Base-by-base conservation (phyloP, 2,329 filamentous ascomycete species). In the Phyllosticta citrichinensis region DNA sequence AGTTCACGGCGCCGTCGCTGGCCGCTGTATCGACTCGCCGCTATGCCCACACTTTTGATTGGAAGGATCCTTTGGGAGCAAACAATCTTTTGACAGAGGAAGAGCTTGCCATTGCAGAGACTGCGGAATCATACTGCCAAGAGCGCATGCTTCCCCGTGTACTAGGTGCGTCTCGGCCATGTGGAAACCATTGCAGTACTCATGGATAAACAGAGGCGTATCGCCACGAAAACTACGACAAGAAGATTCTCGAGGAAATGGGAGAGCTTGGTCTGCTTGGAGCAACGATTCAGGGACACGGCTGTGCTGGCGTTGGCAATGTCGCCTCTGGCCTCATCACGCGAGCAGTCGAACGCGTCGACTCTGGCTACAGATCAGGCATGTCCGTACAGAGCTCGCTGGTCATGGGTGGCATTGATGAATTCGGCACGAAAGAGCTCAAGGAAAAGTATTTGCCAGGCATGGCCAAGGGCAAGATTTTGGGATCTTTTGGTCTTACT, bases 301-400 rank as follows among this genome's bases (percentile, higher is more conserved):
- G 85, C 30, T 96, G 92, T 73, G 91, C 91, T 4, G 91, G 91
- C 59, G 88, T 89, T 25, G 93, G 89, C 65, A 92, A 87, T 59
- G 90, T 96, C 54, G 91, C 91, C 9, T 88, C 87, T n/a, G 91
- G 91, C 22, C 78, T 96, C 65, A 96, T 96, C 73, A 95, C 90
- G 20, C 85, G 91, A 70, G 91, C 92, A 65, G 90, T 96, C 19
- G 91, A 96, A 76, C 84, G 91, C 62, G 89, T 96, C 27, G 91
- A 96, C 72, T 94, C 89, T 63, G 92, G 91, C 56, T 96, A 96
- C 75, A 84, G 92, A 62, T 95, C 90, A 56, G 91, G 89, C 65
- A 95, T 96, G 87, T 95, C 90, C 6, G 92, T 96, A 20, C 91
- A 96, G 74, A 93, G 89, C 63, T 94, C 91, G 0, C 79, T 96